Conservation (phyloP, 2,329 filamentous ascomycete genomes). For the Cladosporium halotolerans region DNA sequence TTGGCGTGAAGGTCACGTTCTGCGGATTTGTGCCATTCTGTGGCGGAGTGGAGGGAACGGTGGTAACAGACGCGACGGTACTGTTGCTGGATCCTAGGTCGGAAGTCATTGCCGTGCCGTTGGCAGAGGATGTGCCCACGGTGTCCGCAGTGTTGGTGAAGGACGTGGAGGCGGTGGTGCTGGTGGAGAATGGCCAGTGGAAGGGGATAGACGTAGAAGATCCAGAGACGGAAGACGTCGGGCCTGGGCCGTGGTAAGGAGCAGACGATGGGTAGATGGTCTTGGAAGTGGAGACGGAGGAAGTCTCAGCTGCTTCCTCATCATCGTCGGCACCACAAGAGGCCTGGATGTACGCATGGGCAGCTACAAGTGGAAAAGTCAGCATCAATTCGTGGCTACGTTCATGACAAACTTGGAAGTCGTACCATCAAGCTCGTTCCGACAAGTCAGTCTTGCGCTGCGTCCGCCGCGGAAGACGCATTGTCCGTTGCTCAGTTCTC, state of each 20-base stretch:
- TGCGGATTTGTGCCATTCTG: conserved; percentile 1
- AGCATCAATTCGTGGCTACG: neutral
- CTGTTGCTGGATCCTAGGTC: neutral
- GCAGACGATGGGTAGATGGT: conserved; percentile 7
- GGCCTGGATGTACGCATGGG: conserved; percentile 4
- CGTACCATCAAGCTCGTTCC: conserved; percentile 5
- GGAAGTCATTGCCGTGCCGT: neutral
- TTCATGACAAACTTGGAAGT: neutral
- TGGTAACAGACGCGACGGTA: neutral
- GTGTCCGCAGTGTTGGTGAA: conserved; percentile 1
- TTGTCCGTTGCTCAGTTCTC: neutral
- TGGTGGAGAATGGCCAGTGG: conserved; percentile 4
- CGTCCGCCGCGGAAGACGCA: conserved; percentile 13
- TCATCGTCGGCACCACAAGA: neutral
- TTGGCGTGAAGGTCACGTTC: neutral
- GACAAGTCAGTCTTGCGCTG: conserved; percentile 13
- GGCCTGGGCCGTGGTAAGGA: conserved; percentile 6
- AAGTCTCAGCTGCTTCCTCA: neutral
- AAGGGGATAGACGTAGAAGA: neutral
- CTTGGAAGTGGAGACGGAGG: neutral
- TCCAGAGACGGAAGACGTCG: neutral
- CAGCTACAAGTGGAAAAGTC: neutral
- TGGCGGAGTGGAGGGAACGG: neutral
- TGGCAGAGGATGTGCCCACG: neutral
- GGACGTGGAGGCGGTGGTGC: neutral